Conservation (phyloP, 2,329 filamentous ascomycete genomes). For the Sporothrix dimorphospora region DNA sequence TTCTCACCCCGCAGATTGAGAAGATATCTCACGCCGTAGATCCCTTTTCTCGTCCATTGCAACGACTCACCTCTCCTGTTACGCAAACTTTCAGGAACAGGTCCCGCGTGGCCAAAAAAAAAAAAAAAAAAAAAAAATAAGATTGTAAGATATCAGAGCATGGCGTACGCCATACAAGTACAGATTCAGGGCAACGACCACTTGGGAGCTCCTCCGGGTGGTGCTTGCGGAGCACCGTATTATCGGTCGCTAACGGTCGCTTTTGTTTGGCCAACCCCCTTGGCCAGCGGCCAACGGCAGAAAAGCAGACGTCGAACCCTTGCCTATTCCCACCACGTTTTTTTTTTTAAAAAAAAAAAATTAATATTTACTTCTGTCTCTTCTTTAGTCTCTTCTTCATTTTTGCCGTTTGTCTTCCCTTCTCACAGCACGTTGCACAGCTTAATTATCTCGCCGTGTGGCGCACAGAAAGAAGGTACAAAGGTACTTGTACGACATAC, state of each 20-base stretch:
- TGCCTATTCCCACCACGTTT: too few species aligned
- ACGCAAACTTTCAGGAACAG: neutral
- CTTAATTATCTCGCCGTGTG: too few species aligned
- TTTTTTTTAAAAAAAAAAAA: too few species aligned
- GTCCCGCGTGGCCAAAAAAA: neutral
- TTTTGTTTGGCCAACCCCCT: neutral
- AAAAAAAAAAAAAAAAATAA: neutral
- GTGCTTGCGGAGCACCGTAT: neutral
- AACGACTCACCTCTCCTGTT: neutral
- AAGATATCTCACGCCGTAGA: neutral
- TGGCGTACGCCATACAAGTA: neutral
- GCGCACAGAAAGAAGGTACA: neutral
- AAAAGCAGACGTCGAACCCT: too few species aligned
- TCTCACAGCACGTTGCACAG: too few species aligned
- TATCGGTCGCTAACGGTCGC: too few species aligned
- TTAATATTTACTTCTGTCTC: too few species aligned
- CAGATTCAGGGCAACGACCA: neutral
- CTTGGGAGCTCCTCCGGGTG: neutral
- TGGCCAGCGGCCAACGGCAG: neutral
- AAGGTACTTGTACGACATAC: neutral
- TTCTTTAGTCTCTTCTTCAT: too few species aligned
- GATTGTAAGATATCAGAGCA: conserved; percentile 8
- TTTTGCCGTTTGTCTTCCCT: too few species aligned
- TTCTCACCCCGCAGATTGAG: neutral
- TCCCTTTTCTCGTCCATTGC: neutral